Evolutionary conservation across 139 green algal species (phyloP).

Genomic region (Coelastrella sp.): DNA sequence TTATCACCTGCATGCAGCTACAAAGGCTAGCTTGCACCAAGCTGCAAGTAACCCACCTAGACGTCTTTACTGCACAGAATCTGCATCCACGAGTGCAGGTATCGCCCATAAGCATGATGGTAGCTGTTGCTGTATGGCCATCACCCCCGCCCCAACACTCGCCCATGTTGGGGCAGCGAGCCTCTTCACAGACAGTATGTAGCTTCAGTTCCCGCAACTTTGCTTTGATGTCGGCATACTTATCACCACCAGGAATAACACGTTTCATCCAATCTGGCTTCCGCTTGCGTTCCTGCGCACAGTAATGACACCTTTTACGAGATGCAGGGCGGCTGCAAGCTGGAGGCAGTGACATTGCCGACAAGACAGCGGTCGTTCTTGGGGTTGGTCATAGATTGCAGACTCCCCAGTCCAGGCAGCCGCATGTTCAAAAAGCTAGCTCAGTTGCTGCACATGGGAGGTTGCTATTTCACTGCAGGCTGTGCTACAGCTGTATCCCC

Average conservation of each 20-base stretch:
- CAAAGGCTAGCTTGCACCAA: too few relatives aligned
- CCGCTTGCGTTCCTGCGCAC: constrained; percentile 78
- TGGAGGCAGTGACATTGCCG: too few relatives aligned
- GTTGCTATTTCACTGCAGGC: not conserved
- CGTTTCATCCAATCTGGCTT: constrained; percentile 99
- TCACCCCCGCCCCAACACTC: constrained; percentile 96
- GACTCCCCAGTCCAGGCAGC: too few relatives aligned
- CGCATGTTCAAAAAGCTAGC: too few relatives aligned
- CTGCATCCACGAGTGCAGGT: constrained; percentile 92
- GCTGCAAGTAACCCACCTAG: constrained; percentile 21
- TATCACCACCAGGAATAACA: constrained; percentile 93
- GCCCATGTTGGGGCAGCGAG: constrained; percentile 96
- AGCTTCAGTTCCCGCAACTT: constrained; percentile 98
- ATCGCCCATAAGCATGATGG: constrained; percentile 99
- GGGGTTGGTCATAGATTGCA: too few relatives aligned
- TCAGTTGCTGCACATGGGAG: not conserved
- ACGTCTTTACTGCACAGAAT: constrained; percentile 57
- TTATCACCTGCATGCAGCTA: too few relatives aligned
- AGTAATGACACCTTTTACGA: too few relatives aligned
- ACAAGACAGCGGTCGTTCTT: not conserved
- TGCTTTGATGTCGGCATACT: constrained; percentile 91
- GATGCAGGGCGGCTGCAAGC: too few relatives aligned
- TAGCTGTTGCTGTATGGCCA: constrained; percentile 96
- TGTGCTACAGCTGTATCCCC: not conserved
- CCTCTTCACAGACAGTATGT: constrained; percentile 97